Conservation (phyloP, 768 basidiomycete species). For the Pleurotus djamor region DNA sequence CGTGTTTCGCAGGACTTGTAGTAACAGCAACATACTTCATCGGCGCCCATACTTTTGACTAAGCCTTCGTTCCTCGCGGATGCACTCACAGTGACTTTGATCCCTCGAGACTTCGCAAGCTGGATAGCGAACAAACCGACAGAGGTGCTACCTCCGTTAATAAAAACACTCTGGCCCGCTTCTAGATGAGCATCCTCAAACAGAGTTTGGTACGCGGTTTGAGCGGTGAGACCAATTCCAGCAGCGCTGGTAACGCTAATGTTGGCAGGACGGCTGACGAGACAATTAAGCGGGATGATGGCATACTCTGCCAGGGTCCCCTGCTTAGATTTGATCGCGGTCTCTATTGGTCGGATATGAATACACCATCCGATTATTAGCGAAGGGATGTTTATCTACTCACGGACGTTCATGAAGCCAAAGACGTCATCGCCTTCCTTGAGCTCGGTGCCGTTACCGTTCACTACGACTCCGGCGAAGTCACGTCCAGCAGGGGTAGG, state of each 20-base stretch:
- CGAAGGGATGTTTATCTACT: conserved; percentile 8
- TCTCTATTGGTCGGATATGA: conserved; percentile 16
- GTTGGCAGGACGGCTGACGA: conserved; percentile 44
- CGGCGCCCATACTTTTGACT: conserved; percentile 60
- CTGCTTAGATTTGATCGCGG: conserved; percentile 34
- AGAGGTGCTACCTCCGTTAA: conserved; percentile 70
- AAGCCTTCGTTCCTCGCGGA: conserved; percentile 59
- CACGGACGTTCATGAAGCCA: conserved; percentile 45
- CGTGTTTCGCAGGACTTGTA: neutral
- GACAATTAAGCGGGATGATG: conserved; percentile 35
- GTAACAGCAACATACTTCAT: conserved; percentile 42
- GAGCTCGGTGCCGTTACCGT: conserved; percentile 50
- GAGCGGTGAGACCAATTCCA: conserved; percentile 53
- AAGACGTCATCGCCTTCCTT: conserved; percentile 62
- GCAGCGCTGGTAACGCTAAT: conserved; percentile 58
- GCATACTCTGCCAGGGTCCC: conserved; percentile 63
- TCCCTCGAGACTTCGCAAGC: conserved; percentile 64
- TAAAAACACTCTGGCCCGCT: conserved; percentile 55
- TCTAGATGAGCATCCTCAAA: conserved; percentile 47
- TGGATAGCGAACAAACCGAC: conserved; percentile 75
- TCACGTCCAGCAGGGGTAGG: conserved; percentile 62
- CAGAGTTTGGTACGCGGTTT: conserved; percentile 60
- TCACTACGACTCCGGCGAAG: conserved; percentile 59
- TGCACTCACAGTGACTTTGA: conserved; percentile 56
- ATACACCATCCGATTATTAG: neutral